Conservation (phyloP, 495 filamentous ascomycete genomes). For the Immersiella caudata region DNA sequence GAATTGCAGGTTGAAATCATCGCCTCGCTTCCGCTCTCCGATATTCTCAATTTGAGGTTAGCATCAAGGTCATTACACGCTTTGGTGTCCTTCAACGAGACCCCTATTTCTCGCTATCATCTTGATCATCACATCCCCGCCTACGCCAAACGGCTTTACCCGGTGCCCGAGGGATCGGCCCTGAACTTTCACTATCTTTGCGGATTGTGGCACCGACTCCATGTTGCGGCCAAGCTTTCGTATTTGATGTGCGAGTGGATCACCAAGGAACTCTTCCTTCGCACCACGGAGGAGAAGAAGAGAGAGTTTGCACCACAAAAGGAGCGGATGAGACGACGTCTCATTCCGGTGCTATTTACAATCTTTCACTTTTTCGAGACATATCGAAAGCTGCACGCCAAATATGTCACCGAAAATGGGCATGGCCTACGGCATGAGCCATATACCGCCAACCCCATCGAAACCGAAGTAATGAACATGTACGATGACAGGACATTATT, state of each 20-base stretch:
- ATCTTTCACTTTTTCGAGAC: conserved; percentile 63
- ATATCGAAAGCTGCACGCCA: conserved; percentile 56
- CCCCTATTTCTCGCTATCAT: conserved; percentile 58
- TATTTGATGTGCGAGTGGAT: conserved; percentile 57
- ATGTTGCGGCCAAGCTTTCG: conserved; percentile 58
- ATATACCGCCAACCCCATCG: conserved; percentile 56
- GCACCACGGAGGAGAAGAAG: conserved; percentile 51
- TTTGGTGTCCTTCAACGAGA: conserved; percentile 59
- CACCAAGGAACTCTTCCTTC: conserved; percentile 59
- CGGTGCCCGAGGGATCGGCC: conserved; percentile 42
- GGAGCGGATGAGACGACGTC: conserved; percentile 58
- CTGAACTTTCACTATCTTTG: conserved; percentile 60
- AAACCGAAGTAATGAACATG: conserved; percentile 56
- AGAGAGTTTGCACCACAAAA: conserved; percentile 56
- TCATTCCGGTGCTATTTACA: conserved; percentile 58
- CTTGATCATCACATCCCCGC: conserved; percentile 55
- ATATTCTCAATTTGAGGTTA: conserved; percentile 54
- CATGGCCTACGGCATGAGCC: conserved; percentile 43
- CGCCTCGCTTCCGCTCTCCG: conserved; percentile 55
- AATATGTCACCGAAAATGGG: conserved; percentile 51
- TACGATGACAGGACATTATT: conserved; percentile 60
- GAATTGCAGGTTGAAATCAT: conserved; percentile 61
- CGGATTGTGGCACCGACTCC: conserved; percentile 60
- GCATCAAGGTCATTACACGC: conserved; percentile 57
- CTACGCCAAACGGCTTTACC: conserved; percentile 57